Base-by-base conservation (phyloP, 2,329 filamentous ascomycete species). In the Sarocladium kiliense region DNA sequence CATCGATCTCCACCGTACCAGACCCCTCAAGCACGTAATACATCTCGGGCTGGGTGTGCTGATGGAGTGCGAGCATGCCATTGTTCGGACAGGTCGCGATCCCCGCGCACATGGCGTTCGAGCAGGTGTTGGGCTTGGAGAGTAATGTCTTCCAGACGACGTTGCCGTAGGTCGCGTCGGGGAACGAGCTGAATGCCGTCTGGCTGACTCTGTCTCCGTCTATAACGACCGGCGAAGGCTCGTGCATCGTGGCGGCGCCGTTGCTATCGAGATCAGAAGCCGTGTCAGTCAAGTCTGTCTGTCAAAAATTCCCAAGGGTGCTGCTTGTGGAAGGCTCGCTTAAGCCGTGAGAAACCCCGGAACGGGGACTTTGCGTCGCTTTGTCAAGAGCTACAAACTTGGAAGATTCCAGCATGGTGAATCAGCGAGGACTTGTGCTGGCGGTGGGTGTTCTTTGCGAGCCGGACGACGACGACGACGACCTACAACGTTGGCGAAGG, bases 41-140 rank as follows among this genome's bases (percentile, higher is more conserved):
- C 2, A 66, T 56, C 36, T 66, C 64, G 16, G 64, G 56, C 41
- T 66, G 64, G 3, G 57, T 57, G 34, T 66, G 64, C 9, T 58
- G 59, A 36, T 66, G 64, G 6, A 65, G 58, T 6, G 63, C 59
- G 4, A 66, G 56, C 0, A 53, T 51, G 2, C 64, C 64, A 9
- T 55, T 54, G 1, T 56, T 30, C 5, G 64, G 59, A 26, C 64
- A 66, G n/a, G 54, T 58, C 1, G 62, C 64, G 12, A 64, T 58
- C 5, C 62, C 62, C 1, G 54, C 55, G 21, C 59, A 60, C 12
- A 64, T 32, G 0, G 59, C 58, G 7, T 49, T 39, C 0, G 58
- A 56, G 9, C 42, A 19, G 1, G 62, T 64, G 26, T 19, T 44
- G 3, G 62, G 61, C 1, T 54, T 42, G 3, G 61, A 62, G 1